Conservation (phyloP, 2,329 filamentous ascomycete genomes). For the Botryotinia calthae region DNA sequence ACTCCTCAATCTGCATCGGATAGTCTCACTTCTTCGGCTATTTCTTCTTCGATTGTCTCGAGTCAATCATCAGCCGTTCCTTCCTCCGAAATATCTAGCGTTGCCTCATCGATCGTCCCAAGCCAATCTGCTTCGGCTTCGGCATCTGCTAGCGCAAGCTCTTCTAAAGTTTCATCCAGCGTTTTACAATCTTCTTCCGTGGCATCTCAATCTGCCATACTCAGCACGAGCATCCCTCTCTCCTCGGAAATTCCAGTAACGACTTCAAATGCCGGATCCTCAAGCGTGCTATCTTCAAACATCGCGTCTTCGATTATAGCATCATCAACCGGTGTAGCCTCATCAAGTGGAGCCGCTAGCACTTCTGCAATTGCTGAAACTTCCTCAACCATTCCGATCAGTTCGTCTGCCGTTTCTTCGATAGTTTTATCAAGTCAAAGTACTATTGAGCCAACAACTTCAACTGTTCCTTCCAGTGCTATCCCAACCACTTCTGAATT, state of each 20-base stretch:
- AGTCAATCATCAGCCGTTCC: not conserved
- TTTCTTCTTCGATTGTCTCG: not conserved
- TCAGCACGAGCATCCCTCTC: not conserved
- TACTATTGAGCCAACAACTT: not conserved
- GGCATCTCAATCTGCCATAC: not conserved
- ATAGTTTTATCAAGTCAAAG: not conserved
- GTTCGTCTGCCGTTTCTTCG: not conserved
- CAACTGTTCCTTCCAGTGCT: not conserved
- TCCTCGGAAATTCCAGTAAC: not conserved
- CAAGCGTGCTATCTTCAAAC: not conserved
- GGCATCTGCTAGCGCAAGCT: not conserved
- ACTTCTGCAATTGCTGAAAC: not conserved
- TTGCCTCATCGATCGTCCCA: not conserved
- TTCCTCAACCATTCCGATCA: not conserved
- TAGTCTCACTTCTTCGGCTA: not conserved
- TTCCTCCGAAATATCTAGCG: not conserved
- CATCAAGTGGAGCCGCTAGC: not conserved
- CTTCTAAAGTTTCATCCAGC: not conserved
- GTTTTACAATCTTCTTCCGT: not conserved
- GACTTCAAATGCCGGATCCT: not conserved
- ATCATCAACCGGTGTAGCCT: not conserved
- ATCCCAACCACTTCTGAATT: not conserved
- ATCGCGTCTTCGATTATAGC: not conserved
- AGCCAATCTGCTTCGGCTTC: not conserved
- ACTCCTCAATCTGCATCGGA: not conserved